A percentile compares a stretch with the other conserved stretches of the same genome.
These are phyloP conservation scores for Quillaja saponaria DNA, from an alignment of 306 rosid genomes.

Conservation along the genomic window DNA sequence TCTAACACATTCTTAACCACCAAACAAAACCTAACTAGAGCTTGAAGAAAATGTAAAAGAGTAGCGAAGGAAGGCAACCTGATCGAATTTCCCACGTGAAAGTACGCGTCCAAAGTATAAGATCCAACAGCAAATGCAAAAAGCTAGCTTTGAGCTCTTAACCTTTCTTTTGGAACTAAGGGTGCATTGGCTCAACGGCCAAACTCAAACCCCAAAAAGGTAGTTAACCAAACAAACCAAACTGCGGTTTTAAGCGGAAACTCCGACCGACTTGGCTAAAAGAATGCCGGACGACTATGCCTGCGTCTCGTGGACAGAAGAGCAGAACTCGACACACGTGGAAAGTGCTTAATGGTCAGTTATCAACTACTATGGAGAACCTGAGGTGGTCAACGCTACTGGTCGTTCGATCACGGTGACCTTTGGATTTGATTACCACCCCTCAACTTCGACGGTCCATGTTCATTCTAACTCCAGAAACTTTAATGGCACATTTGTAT, in stretches of 20 bases:
- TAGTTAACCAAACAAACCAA: conserved; percentile 28
- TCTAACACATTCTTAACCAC: conserved; percentile 14
- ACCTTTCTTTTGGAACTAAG: conserved; percentile 17
- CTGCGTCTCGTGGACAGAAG: not conserved
- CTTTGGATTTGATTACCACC: conserved; percentile 23
- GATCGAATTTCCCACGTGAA: conserved; percentile 11
- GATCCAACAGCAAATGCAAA: conserved; percentile 30
- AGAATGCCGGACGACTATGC: conserved; percentile 30
- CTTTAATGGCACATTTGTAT: too few relatives aligned
- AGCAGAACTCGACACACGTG: conserved; percentile 23
- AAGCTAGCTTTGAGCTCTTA: conserved; percentile 15
- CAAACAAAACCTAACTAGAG: not conserved
- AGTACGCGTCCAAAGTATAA: not conserved
- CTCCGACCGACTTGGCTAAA: conserved; percentile 31
- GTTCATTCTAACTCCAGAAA: not conserved
- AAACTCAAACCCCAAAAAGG: conserved; percentile 5
- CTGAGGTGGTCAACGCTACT: conserved; percentile 33
- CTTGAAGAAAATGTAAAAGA: conserved; percentile 9
- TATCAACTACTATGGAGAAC: conserved; percentile 31
- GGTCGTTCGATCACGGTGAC: not conserved
- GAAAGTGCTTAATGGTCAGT: conserved; percentile 15
- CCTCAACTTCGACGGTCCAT: not conserved
- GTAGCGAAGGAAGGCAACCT: conserved; percentile 30
- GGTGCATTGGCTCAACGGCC: not conserved
- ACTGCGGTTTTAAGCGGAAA: conserved; percentile 9